Evolutionary conservation across 345 rosid species (phyloP), one percentile per base, ranked within the genome.

Genomic region (Clarkia xantiana): DNA sequence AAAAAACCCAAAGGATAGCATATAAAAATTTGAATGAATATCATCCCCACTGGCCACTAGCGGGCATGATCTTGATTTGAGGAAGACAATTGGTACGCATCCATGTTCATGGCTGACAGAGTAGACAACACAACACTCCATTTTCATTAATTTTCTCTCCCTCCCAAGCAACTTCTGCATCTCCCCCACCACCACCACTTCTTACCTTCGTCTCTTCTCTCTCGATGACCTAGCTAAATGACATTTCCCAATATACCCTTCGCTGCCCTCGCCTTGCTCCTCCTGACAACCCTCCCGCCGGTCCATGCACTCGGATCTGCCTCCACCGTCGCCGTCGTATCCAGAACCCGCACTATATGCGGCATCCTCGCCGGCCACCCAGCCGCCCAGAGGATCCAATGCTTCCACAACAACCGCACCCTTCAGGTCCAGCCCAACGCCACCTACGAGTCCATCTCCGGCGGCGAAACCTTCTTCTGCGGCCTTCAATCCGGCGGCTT

Each of bases 401-500:
- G 84, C 67, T 69, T 62, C 73, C 71, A 65, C 9, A 58, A 69
- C 39, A 70, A 75, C 14, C 52, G 16, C 13, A 18, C 36, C 16
- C 25, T 73, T 34, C 39, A 20, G 3, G 40, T 75, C 17, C 62
- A 47, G 0, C 82, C 78, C 19, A 69, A 61, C 51, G 44, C 63
- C 17, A 75, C 89, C 14, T 81, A 75, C 40, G 66, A 75, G 44
- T 55, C 77, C 47, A 58, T 81, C 57, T 73, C 78, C 14, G 82
- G 80, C 16, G 84, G 82, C 0, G 54, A 41, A 3, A 62, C 6
- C 49, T 71, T 77, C 65, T 73, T 77, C 36, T 81, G 81, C 36
- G 84, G 73, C 39, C 76, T 81, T 22, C 63, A 55, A 42, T 61
- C 77, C 25, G 78, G 78, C 38, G 84, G 84, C 44, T 48, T 63